Base-by-base conservation (phyloP, 2,329 filamentous ascomycete genomes). In the Ophiostoma sp. region DNA sequence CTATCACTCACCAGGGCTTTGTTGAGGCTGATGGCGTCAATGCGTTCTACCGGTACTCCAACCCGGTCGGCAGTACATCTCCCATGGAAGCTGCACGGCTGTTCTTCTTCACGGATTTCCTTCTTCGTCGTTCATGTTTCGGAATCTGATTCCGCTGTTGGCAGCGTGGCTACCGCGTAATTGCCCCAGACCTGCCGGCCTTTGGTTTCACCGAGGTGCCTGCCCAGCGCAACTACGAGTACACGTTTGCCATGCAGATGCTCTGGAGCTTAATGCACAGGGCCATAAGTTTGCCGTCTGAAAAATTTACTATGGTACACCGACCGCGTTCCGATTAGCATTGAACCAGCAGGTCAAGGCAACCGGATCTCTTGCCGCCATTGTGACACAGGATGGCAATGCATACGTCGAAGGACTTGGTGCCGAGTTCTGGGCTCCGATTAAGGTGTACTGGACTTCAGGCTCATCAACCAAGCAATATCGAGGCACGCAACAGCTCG, bases 231-330 rank as follows among this genome's bases (percentile, higher is more conserved):
- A 76, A 78, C 67, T 88, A 84, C 79, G 75, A 75, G 8, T 86
- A 87, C 79, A 86, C 81, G 17, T 89, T 89, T 73, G 82, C 80
- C 66, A 82, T 74, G 76, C 87, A 15, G 79, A 82, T 48, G 78
- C 79, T 0, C 77, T 88, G 10, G 71, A 77, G 3, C 78, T 88
- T 41, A 64, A 36, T 7, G 33, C 60, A 36, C 60, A 64, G 33
- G 60, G 60, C 31, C 72, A 74, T 17, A 81, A 80, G 41, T 87
- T 83, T 77, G 81, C 83, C 17, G 76, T 87, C 36, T 89, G 88
- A 76, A 82, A 88, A 76, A 82, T 89, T 72, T 89, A 89, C 79
- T 89, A 89, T 75, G 87, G 87, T 68, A 85, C 86, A 0, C 86
- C 87, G 0, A 80, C 81, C 0, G 86, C 82, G 0, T 77, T 87